Percentiles rank a stretch among this genome's conserved stretches.
These are phyloP conservation scores for Globisporangium carolinianum DNA, from an alignment of 352 stramenopile species.

Conservation along the genomic window DNA sequence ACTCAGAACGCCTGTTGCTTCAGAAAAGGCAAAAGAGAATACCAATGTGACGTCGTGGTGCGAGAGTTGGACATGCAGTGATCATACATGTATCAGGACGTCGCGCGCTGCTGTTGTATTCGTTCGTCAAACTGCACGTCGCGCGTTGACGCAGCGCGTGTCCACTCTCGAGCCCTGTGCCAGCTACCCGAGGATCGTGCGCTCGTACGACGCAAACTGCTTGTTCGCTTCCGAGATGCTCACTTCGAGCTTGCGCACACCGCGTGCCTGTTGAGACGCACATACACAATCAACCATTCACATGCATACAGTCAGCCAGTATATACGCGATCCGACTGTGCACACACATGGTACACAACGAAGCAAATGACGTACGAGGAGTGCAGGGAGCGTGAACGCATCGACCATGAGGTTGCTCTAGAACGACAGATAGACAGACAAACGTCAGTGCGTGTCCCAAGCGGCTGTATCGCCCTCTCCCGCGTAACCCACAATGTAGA, in stretches of 20 bases:
- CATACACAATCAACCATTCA: not conserved
- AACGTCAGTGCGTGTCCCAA: not conserved
- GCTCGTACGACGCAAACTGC: slow-evolving; percentile 85
- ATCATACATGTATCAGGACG: too few relatives aligned
- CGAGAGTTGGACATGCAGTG: too few relatives aligned
- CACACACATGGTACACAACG: not conserved
- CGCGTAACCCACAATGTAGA: slow-evolving; percentile 84
- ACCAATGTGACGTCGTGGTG: too few relatives aligned
- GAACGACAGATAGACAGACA: not conserved
- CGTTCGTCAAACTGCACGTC: too few relatives aligned
- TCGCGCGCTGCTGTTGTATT: too few relatives aligned
- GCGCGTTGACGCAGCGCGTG: too few relatives aligned
- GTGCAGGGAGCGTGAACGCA: slow-evolving; percentile 68
- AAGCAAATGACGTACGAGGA: slow-evolving; percentile 35
- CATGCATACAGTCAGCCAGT: not conserved
- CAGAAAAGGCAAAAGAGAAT: too few relatives aligned
- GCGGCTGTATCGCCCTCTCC: not conserved
- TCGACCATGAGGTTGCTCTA: slow-evolving; percentile 86
- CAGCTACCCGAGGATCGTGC: slow-evolving; percentile 46
- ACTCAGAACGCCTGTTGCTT: too few relatives aligned
- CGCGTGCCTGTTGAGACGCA: slow-evolving; percentile 37
- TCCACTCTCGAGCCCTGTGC: not conserved
- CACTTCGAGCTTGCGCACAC: slow-evolving; percentile 88
- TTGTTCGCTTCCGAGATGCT: slow-evolving; percentile 91
- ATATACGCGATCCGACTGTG: too few relatives aligned